These are phyloP conservation scores for Calonectria leucothoes DNA, from an alignment of 2,329 filamentous ascomycete species.

Conservation along the genomic window DNA sequence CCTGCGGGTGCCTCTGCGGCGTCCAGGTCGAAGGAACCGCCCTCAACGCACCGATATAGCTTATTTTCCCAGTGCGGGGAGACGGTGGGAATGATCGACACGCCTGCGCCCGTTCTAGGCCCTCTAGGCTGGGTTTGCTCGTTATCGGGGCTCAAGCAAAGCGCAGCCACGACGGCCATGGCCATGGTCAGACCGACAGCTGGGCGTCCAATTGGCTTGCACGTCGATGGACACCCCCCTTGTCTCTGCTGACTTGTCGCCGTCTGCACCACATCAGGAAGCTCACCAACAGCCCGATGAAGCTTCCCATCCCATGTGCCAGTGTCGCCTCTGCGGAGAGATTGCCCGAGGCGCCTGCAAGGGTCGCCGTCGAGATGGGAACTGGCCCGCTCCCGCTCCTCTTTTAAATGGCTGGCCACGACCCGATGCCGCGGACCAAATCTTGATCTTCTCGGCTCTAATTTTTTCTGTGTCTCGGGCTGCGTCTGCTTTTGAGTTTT, in stretches of 20 bases:
- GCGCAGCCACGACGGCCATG: neutral
- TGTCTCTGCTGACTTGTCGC: constrained; percentile 8
- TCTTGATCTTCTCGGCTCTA: constrained; percentile 5
- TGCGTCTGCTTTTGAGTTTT: constrained; percentile 4
- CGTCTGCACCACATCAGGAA: constrained; percentile 17
- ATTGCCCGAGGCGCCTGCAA: neutral
- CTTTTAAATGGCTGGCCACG: constrained; percentile 28
- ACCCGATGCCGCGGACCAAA: constrained; percentile 7
- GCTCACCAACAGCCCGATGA: neutral
- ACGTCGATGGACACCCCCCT: neutral
- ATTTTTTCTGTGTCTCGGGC: neutral
- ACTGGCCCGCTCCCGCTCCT: neutral
- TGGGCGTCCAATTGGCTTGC: constrained; percentile 18
- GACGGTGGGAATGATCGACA: neutral
- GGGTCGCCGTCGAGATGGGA: neutral
- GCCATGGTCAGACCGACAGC: constrained; percentile 20
- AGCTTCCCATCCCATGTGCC: neutral
- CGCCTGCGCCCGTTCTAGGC: neutral
- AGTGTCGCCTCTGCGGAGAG: neutral
- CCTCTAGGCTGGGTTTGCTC: neutral
- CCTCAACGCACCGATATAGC: neutral
- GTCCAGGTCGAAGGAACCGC: neutral
- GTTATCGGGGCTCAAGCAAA: neutral
- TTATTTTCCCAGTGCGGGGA: neutral
- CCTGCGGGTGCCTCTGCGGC: neutral